Evolutionary conservation across 768 basidiomycete species (phyloP).

Genomic region (Asterophora parasitica): DNA sequence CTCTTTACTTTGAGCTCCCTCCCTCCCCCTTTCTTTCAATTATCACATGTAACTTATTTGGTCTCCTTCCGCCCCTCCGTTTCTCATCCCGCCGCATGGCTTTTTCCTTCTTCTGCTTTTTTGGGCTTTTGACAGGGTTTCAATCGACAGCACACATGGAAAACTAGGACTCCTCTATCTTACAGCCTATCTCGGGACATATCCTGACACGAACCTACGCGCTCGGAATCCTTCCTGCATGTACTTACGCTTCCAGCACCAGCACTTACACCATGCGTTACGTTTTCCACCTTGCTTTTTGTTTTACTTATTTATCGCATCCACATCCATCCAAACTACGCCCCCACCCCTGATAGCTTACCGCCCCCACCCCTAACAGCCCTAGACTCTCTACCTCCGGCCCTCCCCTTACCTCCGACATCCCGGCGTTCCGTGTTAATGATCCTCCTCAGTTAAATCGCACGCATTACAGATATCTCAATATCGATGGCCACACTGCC

Average conservation of each 20-base stretch:
- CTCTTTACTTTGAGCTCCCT: not conserved
- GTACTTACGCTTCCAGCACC: not conserved
- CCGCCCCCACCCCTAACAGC: not conserved
- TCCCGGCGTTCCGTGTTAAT: not conserved
- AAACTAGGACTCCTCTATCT: not conserved
- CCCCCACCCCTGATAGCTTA: not conserved
- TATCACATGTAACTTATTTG: not conserved
- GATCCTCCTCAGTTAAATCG: too few relatives aligned
- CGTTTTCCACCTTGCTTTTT: not conserved
- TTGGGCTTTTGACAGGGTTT: constrained; percentile 4
- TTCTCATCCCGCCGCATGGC: not conserved
- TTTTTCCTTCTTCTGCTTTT: constrained; percentile 1
- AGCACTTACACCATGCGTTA: not conserved
- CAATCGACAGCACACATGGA: not conserved
- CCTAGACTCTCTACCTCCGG: not conserved
- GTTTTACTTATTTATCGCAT: not conserved
- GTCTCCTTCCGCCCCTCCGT: too few relatives aligned
- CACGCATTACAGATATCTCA: too few relatives aligned
- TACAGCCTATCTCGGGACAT: not conserved
- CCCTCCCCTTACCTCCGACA: not conserved
- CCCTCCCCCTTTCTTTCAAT: not conserved
- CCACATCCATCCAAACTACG: not conserved
- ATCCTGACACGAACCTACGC: constrained; percentile 5
- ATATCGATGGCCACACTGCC: too few relatives aligned
- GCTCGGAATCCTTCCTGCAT: not conserved